Base-by-base conservation (phyloP, 345 rosid genomes). In the Hibiscus tridactylites region DNA sequence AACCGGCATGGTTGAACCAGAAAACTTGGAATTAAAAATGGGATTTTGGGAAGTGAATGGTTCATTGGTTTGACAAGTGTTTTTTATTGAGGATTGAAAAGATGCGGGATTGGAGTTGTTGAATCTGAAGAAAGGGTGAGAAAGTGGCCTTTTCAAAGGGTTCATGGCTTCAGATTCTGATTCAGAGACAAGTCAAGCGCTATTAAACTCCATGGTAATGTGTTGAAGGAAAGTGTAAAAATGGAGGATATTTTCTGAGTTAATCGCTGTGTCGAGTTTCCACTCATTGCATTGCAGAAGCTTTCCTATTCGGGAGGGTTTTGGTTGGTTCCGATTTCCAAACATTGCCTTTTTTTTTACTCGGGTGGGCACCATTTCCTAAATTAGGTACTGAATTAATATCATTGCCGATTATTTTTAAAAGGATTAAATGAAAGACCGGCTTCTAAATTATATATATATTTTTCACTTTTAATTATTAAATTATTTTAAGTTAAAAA, bases 161-260 rank as follows among this genome's bases (percentile, higher is more conserved):
- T 44, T 44, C 70, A 65, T 47, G 24, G 58, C 8, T 67, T 26
- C 69, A 21, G 69, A 65, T 50, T 50, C n/a, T 50, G 56, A n/a
- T 37, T 63, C 44, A 3, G 49, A 39, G 29, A 37, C 3, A 4
- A 37, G 15, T 6, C 17, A 65, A 19, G 61, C 44, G 33, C 53
- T 44, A 16, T 65, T 65, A 21, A 54, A n/a, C n/a, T 12, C 9
- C 69, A 65, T 21, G 33, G 12, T 15, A 4, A 67, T 7, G 5
- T 3, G 21, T 56, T 56, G 33, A 49, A 67, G 9, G 24, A 28
- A 67, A 11, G 42, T 28, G 42, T 46, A 46, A 12, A 47, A 26
- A 7, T 26, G 37, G n/a, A 66, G 21, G 57, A 26, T 6, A 13
- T 35, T 47, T 47, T 12, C 54, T 3, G 49, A 31, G 24, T 66